Evolutionary conservation across 1,139 yeast species (phyloP), one percentile per base, ranked within the genome.

Genomic region (Pichia sp.): DNA sequence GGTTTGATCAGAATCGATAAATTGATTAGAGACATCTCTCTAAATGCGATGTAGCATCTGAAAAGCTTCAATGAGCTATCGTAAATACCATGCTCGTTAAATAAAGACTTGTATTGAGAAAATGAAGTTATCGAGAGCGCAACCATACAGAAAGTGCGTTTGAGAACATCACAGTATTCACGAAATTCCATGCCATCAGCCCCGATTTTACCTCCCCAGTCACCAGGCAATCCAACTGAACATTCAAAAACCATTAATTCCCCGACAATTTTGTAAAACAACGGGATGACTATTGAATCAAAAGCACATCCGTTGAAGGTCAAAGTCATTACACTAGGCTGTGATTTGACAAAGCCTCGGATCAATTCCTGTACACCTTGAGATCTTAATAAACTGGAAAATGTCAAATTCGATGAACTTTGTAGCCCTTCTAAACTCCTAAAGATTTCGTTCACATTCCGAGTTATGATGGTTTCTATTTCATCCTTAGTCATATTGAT

Each of bases 71-170:
- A 33, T 9, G 61, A 57, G 4, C 55, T 53, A 29, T 55, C 56
- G 37, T 55, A 54, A 9, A 56, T 46, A 8, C 61, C 59, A 41
- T 52, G 50, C 26, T 50, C 53, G 42, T 52, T 50, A 33, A 57
- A 58, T n/a, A 55, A 36, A 5, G 44, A 42, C 36, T 47, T 46
- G 42, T 56, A 58, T 36, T 56, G 57, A 16, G 47, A 43, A 34
- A 55, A 54, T n/a, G 62, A 44, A 4, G 60, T 52, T 9, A 60
- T 45, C 4, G 60, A 52, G n/a, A 61, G 44, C 6, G 58, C 52
- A 26, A 54, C 54, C 42, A 55, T 44, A 16, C 59, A 50, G 40
- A 54, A 52, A 1, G 61, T 49, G 41, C 56, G 50, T 43, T 57
- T 58, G n/a, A 59, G 38, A 11, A 51, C 31, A 36, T 44, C 47